These are phyloP conservation scores for Capsella bursapastoris DNA, from an alignment of 345 rosid genomes.

Conservation along the genomic window DNA sequence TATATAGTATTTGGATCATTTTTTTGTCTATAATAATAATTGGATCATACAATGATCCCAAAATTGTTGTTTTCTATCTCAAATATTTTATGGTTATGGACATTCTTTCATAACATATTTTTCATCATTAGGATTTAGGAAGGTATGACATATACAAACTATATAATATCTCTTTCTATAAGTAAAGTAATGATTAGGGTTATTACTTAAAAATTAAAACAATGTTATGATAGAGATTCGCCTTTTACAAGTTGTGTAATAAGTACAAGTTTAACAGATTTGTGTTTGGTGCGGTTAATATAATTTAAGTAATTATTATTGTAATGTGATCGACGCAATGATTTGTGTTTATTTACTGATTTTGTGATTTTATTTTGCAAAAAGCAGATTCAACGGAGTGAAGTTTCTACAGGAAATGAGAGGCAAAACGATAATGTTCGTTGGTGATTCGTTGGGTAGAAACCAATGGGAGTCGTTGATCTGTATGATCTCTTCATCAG, in stretches of 20 bases:
- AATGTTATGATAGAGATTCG: not conserved
- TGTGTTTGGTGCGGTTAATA: constrained; percentile 27
- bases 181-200: not conserved
- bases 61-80: not conserved
- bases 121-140: not conserved
- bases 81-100: not conserved
- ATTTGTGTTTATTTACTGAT: not conserved
- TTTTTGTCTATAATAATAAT: not conserved
- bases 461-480: constrained; percentile 95
- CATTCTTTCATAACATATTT: not conserved
- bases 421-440: constrained; percentile 83
- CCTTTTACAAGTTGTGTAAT: constrained; percentile 20
- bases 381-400: constrained; percentile 68
- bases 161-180: not conserved
- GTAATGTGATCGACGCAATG: constrained; percentile 25
- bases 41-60: constrained; percentile 28
- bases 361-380: not conserved
- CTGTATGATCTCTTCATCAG: constrained; percentile 69
- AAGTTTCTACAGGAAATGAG: constrained; percentile 70
- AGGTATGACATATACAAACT: no score
- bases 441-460: constrained; percentile 88
- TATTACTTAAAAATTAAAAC: not conserved
- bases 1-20: constrained; percentile 7
- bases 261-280: constrained; percentile 29
- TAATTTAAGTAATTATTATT: not conserved